Base-by-base conservation (phyloP, 2,329 filamentous ascomycete genomes). In the Clathrospora elynae region DNA sequence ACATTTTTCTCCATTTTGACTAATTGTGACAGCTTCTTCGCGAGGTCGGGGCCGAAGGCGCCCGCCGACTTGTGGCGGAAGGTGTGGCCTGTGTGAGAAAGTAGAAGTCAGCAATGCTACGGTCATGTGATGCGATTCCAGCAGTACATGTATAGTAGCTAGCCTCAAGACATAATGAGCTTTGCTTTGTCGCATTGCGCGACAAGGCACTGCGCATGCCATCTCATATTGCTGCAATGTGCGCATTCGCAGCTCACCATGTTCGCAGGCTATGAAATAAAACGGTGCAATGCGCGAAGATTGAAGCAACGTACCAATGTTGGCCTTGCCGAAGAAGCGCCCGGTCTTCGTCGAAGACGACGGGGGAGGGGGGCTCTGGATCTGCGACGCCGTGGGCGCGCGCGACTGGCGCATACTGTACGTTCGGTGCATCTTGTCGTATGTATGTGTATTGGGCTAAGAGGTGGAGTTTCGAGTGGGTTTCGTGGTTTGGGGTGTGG, bases 1-100 rank as follows among this genome's bases (percentile, higher is more conserved):
- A 96, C 89, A 70, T 99, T 97, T 85, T 99, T 99, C 78, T 99
- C 93, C 93, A 99, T 99, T 83, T 99, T 99, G 53, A 99, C 93
- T 38, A 99, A 83, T 77, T 95, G 89, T 26, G 91, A 90, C 51
- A 99, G 85, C 82, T 99, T 99, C 82, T 96, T 96, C 46, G 93
- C 87, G 46, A 99, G 85, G 65, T 99, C 93, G 44, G 91, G 84
- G 23, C 84, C 84, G 64, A 90, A 90, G 61, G 87, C 85, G 57
- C 87, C 88, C 53, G 87, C 86, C 29, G 85, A 81, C 66, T 86
- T 86, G 67, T 84, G 81, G 61, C 88, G 82, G 69, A 90, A 82
- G 28, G 78, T 82, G 78, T 88, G 82, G 67, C 85, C 85, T 85
- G 62, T 25, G 47, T 33, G 22, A 26, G 37, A 33, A 16, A 7